Evolutionary conservation across 305 asterid genomes (phyloP), one percentile per base, ranked within the genome.

Genomic region (Fraxinus paxiana): DNA sequence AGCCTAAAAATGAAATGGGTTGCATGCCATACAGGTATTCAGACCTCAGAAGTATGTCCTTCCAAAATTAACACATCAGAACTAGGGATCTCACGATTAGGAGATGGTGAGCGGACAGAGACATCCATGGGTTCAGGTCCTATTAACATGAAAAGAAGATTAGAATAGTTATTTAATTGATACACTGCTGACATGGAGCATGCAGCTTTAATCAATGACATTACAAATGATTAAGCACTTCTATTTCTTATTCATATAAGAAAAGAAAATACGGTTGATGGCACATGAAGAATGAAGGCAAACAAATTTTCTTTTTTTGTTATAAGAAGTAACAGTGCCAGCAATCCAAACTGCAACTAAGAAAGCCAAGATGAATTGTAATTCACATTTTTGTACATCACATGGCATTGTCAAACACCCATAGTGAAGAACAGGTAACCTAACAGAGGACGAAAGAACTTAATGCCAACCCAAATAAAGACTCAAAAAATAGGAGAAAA

Each of bases 11-110:
- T 10, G 54, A 73, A 61, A 30, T 24, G 75, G 13, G 38, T 61
- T 26, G 28, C 41, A 73, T 76, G 37, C 15, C 6, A 34, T 17
- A 83, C 30, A 35, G 56, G 51, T 43, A 12, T 24, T 77, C 80
- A 81, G 79, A 84, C 86, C 83, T 83, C 88, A 35, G 72, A 72
- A 28, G 76, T 15, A 72, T 85, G 84, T 65, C 87, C 84, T 80
- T 82, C 80, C 79, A 85, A 79, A 79, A 82, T 28, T 5, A 78
- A 81, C 78, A 83, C 75, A 12, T 82, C 84, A 38, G 84, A 86
- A 73, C 77, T 70, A 74, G 71, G 77, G 72, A 79, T 67, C 33
- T 81, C 84, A 41, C 59, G 28, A 26, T 75, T n/a, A 75, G 79
- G 56, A 74, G 74, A 76, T 63, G 67, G n/a, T 5, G 77, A 30